These are phyloP conservation scores for Arctostaphylos glauca DNA, from an alignment of 148 eudicot species.

Conservation along the genomic window DNA sequence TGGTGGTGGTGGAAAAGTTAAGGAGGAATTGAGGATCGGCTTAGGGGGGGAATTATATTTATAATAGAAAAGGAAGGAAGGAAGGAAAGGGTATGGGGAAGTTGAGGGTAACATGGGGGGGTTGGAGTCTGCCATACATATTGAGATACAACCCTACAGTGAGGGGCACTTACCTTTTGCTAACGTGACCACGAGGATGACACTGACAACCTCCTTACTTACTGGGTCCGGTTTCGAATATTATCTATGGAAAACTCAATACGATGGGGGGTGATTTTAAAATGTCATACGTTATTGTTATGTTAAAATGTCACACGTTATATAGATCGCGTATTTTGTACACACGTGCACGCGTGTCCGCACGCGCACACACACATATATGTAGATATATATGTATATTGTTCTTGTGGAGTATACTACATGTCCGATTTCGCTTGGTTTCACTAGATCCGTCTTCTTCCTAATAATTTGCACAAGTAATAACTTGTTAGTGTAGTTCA, in stretches of 20 bases:
- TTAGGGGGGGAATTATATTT: background rate
- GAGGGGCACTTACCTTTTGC: constrained; percentile 29
- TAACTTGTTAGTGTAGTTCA: too few species aligned
- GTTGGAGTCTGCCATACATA: constrained; percentile 36
- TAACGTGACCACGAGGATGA: constrained; percentile 25
- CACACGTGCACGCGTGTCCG: too few species aligned
- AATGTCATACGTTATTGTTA: too few species aligned
- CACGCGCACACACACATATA: too few species aligned
- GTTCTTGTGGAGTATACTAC: too few species aligned
- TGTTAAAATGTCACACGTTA: too few species aligned
- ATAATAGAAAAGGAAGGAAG: background rate
- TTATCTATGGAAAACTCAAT: background rate
- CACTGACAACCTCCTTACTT: constrained; percentile 19
- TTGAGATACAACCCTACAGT: constrained; percentile 16
- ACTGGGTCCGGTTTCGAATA: background rate
- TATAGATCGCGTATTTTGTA: too few species aligned
- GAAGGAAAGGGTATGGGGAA: constrained; percentile 26
- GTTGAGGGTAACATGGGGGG: constrained; percentile 36
- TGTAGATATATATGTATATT: too few species aligned
- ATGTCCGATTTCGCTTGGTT: too few species aligned
- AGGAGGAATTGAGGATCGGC: background rate
- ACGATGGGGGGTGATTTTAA: too few species aligned
- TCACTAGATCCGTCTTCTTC: too few species aligned
- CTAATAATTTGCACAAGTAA: too few species aligned
- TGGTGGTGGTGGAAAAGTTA: background rate